Evolutionary conservation across 306 rosid genomes (phyloP).

Genomic region (Pterocarpus macrocarpus): DNA sequence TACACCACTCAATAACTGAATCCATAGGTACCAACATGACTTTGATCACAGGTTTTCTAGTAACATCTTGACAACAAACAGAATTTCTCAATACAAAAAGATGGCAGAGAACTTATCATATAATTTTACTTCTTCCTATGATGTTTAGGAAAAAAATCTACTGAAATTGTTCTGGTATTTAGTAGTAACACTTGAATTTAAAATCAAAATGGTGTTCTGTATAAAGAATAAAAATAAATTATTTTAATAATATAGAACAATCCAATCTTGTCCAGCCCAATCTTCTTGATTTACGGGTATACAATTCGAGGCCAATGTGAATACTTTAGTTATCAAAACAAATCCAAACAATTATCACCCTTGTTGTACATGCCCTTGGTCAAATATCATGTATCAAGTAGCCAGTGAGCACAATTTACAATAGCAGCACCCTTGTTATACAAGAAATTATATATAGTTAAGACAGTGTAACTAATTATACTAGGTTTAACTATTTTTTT

Average conservation of each 20-base stretch:
- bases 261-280: slow-evolving; percentile 25
- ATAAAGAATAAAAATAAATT: slow-evolving; percentile 26
- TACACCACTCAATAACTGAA: not conserved
- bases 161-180: not conserved
- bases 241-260: not conserved
- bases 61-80: not conserved
- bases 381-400: slow-evolving; percentile 14
- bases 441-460: slow-evolving; percentile 4
- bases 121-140: not conserved
- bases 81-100: not conserved
- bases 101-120: not conserved
- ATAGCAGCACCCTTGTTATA: not conserved
- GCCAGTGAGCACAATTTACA: not conserved
- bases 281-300: slow-evolving; percentile 16
- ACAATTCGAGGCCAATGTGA: slow-evolving; percentile 1
- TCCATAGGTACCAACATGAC: not conserved
- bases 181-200: not conserved
- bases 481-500: not conserved
- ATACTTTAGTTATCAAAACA: slow-evolving; percentile 13
- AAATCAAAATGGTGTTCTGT: not conserved
- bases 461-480: slow-evolving; percentile 17
- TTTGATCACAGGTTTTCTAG: not conserved
- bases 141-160: not conserved
- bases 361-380: slow-evolving; percentile 1
- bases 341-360: not conserved